A percentile compares a stretch with the other conserved stretches of the same genome.
Evolutionary conservation across 306 rosid species (phyloP).

Genomic region (Citrullus colocynthis): DNA sequence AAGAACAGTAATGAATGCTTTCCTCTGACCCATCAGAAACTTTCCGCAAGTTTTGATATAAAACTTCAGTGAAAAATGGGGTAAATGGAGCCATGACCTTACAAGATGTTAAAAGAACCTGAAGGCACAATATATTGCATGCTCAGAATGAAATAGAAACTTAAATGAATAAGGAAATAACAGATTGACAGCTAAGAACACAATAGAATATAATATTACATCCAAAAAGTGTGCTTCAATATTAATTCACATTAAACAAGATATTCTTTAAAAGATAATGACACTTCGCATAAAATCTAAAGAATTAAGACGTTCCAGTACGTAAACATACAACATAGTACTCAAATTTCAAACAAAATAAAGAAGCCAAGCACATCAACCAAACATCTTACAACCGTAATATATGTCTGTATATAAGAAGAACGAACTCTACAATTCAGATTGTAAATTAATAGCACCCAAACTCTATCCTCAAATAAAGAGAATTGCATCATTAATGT

Average conservation of each 20-base stretch:
- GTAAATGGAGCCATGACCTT: constrained; percentile 99
- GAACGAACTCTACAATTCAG: not conserved
- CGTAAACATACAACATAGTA: not conserved
- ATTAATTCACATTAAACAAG: not conserved
- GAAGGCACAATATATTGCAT: constrained; percentile 5
- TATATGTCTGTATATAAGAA: not conserved
- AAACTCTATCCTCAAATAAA: not conserved
- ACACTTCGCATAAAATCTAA: not conserved
- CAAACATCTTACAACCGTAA: not conserved
- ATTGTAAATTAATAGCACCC: not conserved
- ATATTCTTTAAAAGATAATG: not conserved
- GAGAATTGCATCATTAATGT: not conserved
- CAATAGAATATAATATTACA: not conserved
- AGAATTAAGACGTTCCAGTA: not conserved
- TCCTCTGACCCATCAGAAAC: constrained; percentile 54
- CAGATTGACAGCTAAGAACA: not conserved
- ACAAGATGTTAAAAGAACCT: constrained; percentile 88
- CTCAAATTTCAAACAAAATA: not conserved
- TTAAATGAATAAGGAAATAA: not conserved
- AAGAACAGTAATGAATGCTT: constrained; percentile 79
- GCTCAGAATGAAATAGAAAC: not conserved
- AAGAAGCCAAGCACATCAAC: not conserved
- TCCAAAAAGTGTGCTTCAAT: not conserved
- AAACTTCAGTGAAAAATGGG: constrained; percentile 89
- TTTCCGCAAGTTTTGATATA: constrained; percentile 86